phyloP scores from a whole-genome alignment of 2,329 filamentous ascomycete genomes.

The Scytalidium lignicola region DNA sequence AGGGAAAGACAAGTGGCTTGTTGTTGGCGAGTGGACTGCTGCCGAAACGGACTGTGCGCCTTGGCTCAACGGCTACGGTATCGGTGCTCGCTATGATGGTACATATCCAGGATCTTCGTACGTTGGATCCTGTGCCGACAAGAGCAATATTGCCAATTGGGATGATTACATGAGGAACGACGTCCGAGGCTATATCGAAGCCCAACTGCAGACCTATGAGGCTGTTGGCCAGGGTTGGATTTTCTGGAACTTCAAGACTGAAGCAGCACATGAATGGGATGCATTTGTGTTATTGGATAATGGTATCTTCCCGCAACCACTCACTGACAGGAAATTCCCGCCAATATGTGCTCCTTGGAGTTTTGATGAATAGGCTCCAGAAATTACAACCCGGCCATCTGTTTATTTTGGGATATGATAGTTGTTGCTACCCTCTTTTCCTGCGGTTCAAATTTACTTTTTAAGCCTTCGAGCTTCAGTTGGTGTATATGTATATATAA shows the following conservation, averaged over 20 bases:
- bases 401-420: no score
- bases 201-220: conserved; percentile 49
- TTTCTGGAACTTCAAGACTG: conserved; percentile 57
- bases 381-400: no score
- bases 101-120: conserved; percentile 40
- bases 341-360: conserved; percentile 16
- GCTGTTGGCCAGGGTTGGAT: conserved; percentile 46
- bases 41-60: conserved; percentile 59
- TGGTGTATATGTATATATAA: no score
- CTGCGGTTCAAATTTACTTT: no score
- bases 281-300: conserved; percentile 41
- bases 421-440: no score
- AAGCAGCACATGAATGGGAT: conserved; percentile 48
- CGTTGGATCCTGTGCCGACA: conserved; percentile 50
- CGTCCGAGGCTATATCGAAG: conserved; percentile 46
- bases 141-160: conserved; percentile 42
- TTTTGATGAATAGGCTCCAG: neutral
- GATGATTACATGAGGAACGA: conserved; percentile 38
- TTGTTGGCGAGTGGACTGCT: conserved; percentile 65
- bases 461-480: no score
- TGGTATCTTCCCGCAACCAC: conserved; percentile 45
- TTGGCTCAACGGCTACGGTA: conserved; percentile 48
- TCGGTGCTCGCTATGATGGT: conserved; percentile 54
- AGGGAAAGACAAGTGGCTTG: conserved; percentile 57
- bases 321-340: conserved; percentile 19